phyloP scores from a whole-genome alignment of 2,329 filamentous ascomycete species.

The Fusarium verticillioides region DNA sequence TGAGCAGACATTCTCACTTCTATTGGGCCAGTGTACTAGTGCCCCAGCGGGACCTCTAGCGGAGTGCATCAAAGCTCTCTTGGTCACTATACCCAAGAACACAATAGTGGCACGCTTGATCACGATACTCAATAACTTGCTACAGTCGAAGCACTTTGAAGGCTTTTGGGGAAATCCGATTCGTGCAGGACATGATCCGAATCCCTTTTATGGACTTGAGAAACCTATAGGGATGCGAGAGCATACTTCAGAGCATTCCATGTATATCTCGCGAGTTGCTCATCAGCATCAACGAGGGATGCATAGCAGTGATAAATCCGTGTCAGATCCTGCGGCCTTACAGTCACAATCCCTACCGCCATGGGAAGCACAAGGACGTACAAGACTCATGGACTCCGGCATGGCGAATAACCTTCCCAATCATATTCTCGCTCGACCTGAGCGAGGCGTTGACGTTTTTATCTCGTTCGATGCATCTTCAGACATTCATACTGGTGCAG shows the following conservation, averaged over 20 bases:
- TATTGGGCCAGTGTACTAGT: slow-evolving; percentile 38
- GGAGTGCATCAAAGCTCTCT: slow-evolving; percentile 31
- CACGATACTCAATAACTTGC: slow-evolving; percentile 1
- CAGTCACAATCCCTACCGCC: accelerated
- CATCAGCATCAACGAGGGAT: accelerated
- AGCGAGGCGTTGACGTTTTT: slow-evolving; percentile 30
- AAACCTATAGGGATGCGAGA: background rate
- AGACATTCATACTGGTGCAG: slow-evolving; percentile 28
- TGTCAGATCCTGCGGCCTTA: accelerated
- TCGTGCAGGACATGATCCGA: slow-evolving; percentile 38
- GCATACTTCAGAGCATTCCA: background rate
- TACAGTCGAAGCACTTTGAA: slow-evolving; percentile 29
- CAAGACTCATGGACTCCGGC: slow-evolving; percentile 35
- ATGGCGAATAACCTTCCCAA: slow-evolving; percentile 42
- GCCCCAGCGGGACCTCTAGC: slow-evolving; percentile 35
- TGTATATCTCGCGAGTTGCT: accelerated
- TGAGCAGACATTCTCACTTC: slow-evolving; percentile 33
- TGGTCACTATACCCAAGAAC: slow-evolving; percentile 29
- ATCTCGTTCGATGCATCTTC: slow-evolving; percentile 38
- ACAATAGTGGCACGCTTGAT: slow-evolving; percentile 29
- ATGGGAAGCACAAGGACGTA: slow-evolving; percentile 39
- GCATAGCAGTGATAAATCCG: accelerated
- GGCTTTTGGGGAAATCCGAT: slow-evolving; percentile 41
- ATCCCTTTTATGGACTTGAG: slow-evolving; percentile 39
- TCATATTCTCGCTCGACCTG: slow-evolving; percentile 28